phyloP scores from a whole-genome alignment of 345 rosid genomes.

The Linum usitatissimum region DNA sequence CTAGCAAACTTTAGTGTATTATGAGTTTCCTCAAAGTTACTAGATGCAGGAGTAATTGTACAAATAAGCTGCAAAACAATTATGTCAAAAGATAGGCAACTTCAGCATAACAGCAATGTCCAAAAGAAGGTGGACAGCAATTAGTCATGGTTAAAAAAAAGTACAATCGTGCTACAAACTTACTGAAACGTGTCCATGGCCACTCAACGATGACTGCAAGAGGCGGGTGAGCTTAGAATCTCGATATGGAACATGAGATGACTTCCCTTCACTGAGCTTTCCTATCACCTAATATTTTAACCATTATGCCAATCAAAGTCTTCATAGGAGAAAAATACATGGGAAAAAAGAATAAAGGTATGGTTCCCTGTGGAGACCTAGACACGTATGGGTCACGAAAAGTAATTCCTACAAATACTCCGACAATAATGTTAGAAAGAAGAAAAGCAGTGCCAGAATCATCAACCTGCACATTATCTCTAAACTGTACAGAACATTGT shows the following conservation, averaged over 20 bases:
- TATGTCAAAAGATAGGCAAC: slow-evolving; percentile 2
- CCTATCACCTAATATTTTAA: slow-evolving; percentile 75
- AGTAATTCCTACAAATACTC: not conserved
- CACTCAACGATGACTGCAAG: slow-evolving; percentile 91
- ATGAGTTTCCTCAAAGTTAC: slow-evolving; percentile 96
- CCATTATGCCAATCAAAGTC: slow-evolving; percentile 11
- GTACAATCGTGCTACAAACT: slow-evolving; percentile 22
- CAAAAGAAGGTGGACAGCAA: not conserved
- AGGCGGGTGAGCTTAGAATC: slow-evolving; percentile 99
- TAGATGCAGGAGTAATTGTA: slow-evolving; percentile 96
- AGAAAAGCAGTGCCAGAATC: not conserved
- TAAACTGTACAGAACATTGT: not conserved
- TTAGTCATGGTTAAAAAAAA: not conserved
- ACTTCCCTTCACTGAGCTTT: slow-evolving; percentile 95
- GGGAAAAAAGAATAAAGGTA: not conserved
- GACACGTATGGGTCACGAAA: not conserved
- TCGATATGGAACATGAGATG: slow-evolving; percentile 97
- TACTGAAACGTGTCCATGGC: slow-evolving; percentile 98
- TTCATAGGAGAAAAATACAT: slow-evolving; percentile 1
- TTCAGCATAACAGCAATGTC: not conserved
- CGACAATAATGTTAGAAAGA: not conserved
- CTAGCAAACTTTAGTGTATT: slow-evolving; percentile 95
- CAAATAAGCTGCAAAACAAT: slow-evolving; percentile 75
- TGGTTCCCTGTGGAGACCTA: not conserved
- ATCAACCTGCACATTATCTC: not conserved